Base-by-base conservation (phyloP, 164 flowering plant genomes). In the Akebia trifoliata region DNA sequence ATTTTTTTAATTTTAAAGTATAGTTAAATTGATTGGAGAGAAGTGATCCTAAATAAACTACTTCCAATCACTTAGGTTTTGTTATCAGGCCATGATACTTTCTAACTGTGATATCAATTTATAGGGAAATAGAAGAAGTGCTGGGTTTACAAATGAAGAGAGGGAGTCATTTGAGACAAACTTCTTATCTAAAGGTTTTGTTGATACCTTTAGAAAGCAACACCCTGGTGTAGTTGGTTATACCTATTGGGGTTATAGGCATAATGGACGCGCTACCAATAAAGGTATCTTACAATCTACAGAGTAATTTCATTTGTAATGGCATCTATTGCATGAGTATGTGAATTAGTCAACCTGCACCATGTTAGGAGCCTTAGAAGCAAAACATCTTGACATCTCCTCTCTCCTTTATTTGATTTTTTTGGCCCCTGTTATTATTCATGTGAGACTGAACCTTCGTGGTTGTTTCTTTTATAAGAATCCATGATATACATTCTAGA, bases 221-320 rank as follows among this genome's bases (percentile, higher is more conserved):
- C 97, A 94, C 56, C 99, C 97, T 40, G 80, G 68, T 62, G 95
- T 77, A 67, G 89, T 94, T 57, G 99, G 93, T 45, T 94, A 94
- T 63, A 87, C 99, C 48, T 94, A 94, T 61, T 90, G 99, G 99
- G 97, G 97, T 11, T 90, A 81, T 60, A 72, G 99, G 66, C 96
- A 90, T 71, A 81, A 81, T 42, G 85, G 71, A 20, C 90, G 97
- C 52, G 78, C 70, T 59, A 66, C 67, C 15, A 90, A 94, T 57
- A 90, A 65, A 84, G 99, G 99, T 90, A 74, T 32, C 6, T 32
- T 5, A 12, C 22, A 37, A 11, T 21, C 44, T 35, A 26, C 54
- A 15, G 2, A n/a, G 43, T 28, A 11, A 36, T 44, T 9, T 37
- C 14, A 34, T 44, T 28, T 20, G 20, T 40, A 8, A 14, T 45